Base-by-base conservation (phyloP, 306 rosid species). In the Rubus idaeus region DNA sequence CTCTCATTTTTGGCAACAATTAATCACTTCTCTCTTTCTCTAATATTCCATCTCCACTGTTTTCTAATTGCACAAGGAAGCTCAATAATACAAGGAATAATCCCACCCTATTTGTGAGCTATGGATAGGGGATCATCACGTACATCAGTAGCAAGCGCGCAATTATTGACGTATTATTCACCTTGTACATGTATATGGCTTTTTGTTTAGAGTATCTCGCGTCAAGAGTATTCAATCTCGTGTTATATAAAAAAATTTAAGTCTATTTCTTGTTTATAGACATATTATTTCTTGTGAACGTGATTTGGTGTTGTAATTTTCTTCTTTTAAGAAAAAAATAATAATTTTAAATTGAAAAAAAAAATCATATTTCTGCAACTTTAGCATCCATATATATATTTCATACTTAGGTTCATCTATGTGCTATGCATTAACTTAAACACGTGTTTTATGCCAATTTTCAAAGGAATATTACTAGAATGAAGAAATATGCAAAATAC, bases 71-170 rank as follows among this genome's bases (percentile, higher is more conserved):
- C 56, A 46, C 18, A 18, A 62, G 72, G 62, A 63, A 71, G 66
- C n/a, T 35, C 30, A 26, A 45, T 53, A 40, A 56, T 41, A 47
- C 76, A 73, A 73, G 52, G 76, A 41, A 73, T 73, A 42, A 18
- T 37, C 45, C 50, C 35, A 30, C 35, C 35, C 35, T 30, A 30
- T 0, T 30, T 30, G 35, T 30, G 35, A 30, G 35, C 35, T 30
- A 30, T 18, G 37, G 44, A 20, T 69, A 69, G 11, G 73, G 13
- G 40, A 60, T 26, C 17, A 26, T 16, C 65, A 23, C 58, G 0
- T 11, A 0, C 17, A 4, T 26, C 26, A n/a, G 61, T 8, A 55
- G n/a, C 35, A 56, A 20, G 30, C 62, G 21, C 2, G 35, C 62
- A 56, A 8, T 30, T 56, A 21, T 56, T 8, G 35, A 30, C 20